Evolutionary conservation across 1,284 basidiomycete species (phyloP).

Genomic region (Cryptococcus floricola): DNA sequence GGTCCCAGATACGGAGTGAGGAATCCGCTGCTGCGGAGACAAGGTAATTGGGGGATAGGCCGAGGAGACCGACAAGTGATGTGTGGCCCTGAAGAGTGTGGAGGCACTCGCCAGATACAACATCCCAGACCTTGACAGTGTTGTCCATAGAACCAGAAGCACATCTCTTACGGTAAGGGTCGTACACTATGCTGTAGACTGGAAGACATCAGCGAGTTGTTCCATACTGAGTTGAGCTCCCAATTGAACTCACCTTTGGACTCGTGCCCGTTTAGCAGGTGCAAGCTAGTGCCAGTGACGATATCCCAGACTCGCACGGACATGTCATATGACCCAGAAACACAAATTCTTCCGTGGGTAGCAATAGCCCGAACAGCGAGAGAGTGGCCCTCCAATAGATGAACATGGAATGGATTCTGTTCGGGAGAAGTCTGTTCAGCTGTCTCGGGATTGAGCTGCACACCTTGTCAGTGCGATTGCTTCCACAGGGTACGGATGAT

Average conservation of each 20-base stretch:
- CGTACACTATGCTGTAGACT: conserved; percentile 89
- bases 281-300: conserved; percentile 75
- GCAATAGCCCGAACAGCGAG: conserved; percentile 90
- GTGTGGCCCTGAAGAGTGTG: conserved; percentile 80
- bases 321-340: conserved; percentile 93
- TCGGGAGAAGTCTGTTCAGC: conserved; percentile 45
- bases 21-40: conserved; percentile 93
- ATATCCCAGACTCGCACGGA: conserved; percentile 93
- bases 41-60: conserved; percentile 77
- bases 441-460: neutral
- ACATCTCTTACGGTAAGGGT: conserved; percentile 75
- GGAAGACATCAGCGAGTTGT: conserved; percentile 5
- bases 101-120: conserved; percentile 71
- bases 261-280: conserved; percentile 76
- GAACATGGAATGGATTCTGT: conserved; percentile 84
- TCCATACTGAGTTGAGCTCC: conserved; percentile 38
- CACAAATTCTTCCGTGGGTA: conserved; percentile 77
- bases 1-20: conserved; percentile 87
- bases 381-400: conserved; percentile 78
- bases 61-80: conserved; percentile 79
- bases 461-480: neutral
- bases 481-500: neutral
- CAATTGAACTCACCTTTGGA: conserved; percentile 70
- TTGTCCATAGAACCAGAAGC: conserved; percentile 96
- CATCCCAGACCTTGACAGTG: conserved; percentile 87